A percentile compares a stretch with the other conserved stretches of the same genome.
Evolutionary conservation across 768 basidiomycete species (phyloP).

Genomic region (Gloeopeniophorella convolvens): DNA sequence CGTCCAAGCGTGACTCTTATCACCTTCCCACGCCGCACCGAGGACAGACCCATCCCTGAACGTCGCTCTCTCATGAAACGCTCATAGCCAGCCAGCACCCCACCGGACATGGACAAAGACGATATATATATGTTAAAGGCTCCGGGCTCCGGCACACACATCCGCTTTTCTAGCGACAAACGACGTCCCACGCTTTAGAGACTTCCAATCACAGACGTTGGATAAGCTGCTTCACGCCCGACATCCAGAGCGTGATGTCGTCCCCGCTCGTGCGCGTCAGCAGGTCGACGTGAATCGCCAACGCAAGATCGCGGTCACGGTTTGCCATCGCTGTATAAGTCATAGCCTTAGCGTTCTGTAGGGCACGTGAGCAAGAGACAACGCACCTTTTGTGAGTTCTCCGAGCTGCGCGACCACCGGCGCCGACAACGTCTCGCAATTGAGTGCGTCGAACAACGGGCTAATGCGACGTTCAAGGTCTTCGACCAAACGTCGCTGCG

Average conservation of each 20-base stretch:
- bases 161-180: too few species aligned
- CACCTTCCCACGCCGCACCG: too few species aligned
- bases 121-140: too few species aligned
- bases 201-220: slow-evolving; percentile 65
- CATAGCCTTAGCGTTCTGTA: neutral
- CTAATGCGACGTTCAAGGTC: slow-evolving; percentile 85
- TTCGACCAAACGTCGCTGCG: slow-evolving; percentile 78
- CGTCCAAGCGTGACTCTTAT: too few species aligned
- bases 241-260: slow-evolving; percentile 84
- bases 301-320: slow-evolving; percentile 67
- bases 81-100: too few species aligned
- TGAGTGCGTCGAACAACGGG: slow-evolving; percentile 84
- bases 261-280: slow-evolving; percentile 74
- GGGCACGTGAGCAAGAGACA: neutral
- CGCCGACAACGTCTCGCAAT: slow-evolving; percentile 76
- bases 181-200: too few species aligned
- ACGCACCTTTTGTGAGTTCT: slow-evolving; percentile 65
- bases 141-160: too few species aligned
- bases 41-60: too few species aligned
- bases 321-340: slow-evolving; percentile 70
- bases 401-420: slow-evolving; percentile 65
- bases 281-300: slow-evolving; percentile 81
- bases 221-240: slow-evolving; percentile 85
- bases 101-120: too few species aligned
- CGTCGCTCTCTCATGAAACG: too few species aligned